phyloP scores from a whole-genome alignment of 257 asterid species.

The Cinchona pubescens region DNA sequence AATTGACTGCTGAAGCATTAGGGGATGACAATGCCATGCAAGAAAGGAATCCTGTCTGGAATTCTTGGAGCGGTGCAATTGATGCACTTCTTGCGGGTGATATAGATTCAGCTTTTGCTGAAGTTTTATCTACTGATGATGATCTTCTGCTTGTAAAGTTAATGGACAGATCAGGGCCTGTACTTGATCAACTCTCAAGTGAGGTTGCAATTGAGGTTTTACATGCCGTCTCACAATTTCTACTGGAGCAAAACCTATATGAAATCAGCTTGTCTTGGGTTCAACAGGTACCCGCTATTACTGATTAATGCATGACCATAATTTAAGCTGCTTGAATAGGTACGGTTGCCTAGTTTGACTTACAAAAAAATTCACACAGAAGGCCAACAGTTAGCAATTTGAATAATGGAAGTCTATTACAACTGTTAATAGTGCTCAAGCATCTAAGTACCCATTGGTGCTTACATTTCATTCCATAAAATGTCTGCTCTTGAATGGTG shows the following conservation, averaged over 20 bases:
- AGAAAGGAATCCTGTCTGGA: slow-evolving; percentile 84
- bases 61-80: slow-evolving; percentile 91
- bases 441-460: background rate
- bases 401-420: background rate
- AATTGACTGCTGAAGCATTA: slow-evolving; percentile 73
- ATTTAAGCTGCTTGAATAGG: background rate
- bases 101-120: slow-evolving; percentile 82
- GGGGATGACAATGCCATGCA: slow-evolving; percentile 62
- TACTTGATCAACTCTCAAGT: slow-evolving; percentile 72
- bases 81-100: slow-evolving; percentile 87
- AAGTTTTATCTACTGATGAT: slow-evolving; percentile 77
- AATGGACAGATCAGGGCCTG: slow-evolving; percentile 96
- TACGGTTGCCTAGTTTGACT: background rate
- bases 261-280: slow-evolving; percentile 85
- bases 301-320: slow-evolving; percentile 1
- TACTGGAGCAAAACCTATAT: slow-evolving; percentile 64
- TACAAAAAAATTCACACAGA: background rate
- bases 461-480: no score
- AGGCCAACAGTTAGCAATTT: background rate
- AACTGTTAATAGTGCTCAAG: background rate
- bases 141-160: slow-evolving; percentile 84
- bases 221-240: slow-evolving; percentile 73
- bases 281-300: slow-evolving; percentile 87
- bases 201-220: slow-evolving; percentile 72
- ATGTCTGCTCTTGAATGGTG: no score